Percentiles rank a stretch among this genome's conserved stretches.
Conservation (phyloP, 1,284 basidiomycete species). For the Singerocomus inundabilis region DNA sequence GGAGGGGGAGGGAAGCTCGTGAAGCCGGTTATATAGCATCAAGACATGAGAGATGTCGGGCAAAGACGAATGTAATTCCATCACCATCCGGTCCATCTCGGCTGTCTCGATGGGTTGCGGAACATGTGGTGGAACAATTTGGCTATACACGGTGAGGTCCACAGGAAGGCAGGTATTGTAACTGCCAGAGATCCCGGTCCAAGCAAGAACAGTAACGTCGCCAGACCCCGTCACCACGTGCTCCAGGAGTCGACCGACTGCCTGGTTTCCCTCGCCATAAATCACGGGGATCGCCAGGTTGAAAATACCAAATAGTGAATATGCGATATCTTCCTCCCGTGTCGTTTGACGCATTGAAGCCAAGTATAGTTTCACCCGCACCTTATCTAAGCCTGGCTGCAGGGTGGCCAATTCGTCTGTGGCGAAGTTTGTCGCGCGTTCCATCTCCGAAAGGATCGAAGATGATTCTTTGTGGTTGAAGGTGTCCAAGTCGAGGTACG, state of each 20-base stretch:
- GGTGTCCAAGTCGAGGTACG: too few relatives aligned
- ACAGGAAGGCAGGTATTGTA: constrained; percentile 11
- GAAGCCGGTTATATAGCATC: background rate
- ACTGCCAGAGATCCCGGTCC: background rate
- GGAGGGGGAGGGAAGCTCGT: background rate
- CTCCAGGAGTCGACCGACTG: background rate
- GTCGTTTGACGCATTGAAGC: too few relatives aligned
- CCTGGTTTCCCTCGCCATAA: background rate
- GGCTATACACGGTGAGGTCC: constrained; percentile 8
- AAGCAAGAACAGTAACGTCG: background rate
- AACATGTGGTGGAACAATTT: constrained; percentile 8
- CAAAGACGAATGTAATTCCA: background rate
- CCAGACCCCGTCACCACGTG: background rate
- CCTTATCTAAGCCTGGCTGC: background rate
- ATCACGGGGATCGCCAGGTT: background rate
- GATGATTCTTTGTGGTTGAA: too few relatives aligned
- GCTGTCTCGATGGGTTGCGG: background rate
- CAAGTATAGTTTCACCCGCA: background rate
- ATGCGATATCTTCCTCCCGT: too few relatives aligned
- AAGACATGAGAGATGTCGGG: background rate
- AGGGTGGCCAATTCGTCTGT: background rate
- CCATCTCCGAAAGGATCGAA: too few relatives aligned
- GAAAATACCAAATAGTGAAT: background rate
- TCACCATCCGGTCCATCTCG: background rate
- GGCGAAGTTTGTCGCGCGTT: background rate